Percentiles rank a stretch among this genome's conserved stretches.
These are phyloP conservation scores for Miscanthus lutarioriparius DNA, from an alignment of 176 grass and related monocot species.

Conservation along the genomic window DNA sequence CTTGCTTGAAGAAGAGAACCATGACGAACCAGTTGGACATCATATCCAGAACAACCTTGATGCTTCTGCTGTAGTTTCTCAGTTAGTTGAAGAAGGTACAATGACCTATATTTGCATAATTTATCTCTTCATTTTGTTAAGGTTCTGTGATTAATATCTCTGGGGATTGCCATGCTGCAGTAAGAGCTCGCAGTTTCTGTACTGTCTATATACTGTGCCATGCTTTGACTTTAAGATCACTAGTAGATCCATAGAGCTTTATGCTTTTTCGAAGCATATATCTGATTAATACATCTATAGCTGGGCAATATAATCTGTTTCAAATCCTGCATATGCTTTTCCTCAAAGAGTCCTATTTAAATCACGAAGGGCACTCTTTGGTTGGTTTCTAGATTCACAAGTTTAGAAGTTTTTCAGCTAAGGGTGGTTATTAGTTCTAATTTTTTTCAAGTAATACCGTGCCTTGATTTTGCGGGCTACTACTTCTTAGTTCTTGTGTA, in stretches of 20 bases:
- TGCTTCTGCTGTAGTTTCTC: slow-evolving; percentile 25
- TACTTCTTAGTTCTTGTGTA: background rate
- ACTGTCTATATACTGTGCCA: background rate
- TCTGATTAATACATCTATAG: background rate
- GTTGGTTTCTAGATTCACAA: background rate
- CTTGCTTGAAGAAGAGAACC: slow-evolving; percentile 40
- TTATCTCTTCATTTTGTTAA: slow-evolving; percentile 16
- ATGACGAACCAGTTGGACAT: slow-evolving; percentile 39
- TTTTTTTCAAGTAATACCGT: background rate
- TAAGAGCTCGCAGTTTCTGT: slow-evolving; percentile 14
- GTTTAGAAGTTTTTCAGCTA: background rate
- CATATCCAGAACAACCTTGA: slow-evolving; percentile 36
- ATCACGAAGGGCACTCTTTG: slow-evolving; percentile 6
- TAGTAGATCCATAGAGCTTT: slow-evolving; percentile 23
- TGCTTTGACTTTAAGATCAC: slow-evolving; percentile 9
- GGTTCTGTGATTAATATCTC: slow-evolving; percentile 9
- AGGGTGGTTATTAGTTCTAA: background rate
- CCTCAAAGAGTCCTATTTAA: background rate
- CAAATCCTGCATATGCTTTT: background rate
- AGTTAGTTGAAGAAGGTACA: slow-evolving; percentile 46
- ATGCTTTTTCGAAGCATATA: slow-evolving; percentile 7
- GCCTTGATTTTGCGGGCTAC: background rate
- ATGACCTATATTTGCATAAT: background rate
- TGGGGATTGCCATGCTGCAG: slow-evolving; percentile 1
- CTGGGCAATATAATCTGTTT: background rate